Evolutionary conservation across 1,284 basidiomycete genomes (phyloP).

Genomic region (Agroathelia rolfsii): DNA sequence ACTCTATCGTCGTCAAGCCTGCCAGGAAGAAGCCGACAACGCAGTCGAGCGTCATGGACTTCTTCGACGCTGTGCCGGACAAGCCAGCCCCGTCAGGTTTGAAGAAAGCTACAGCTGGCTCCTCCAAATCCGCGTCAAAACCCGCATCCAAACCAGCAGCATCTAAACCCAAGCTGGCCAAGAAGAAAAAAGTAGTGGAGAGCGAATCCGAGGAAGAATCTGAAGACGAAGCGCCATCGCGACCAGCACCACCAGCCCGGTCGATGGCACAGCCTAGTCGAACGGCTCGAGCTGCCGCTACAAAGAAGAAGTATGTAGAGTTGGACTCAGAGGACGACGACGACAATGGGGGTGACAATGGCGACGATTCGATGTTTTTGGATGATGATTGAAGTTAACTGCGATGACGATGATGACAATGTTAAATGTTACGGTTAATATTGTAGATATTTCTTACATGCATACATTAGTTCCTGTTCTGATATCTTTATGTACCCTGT

Average conservation of each 20-base stretch:
- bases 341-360: constrained; percentile 12
- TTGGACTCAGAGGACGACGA: constrained; percentile 36
- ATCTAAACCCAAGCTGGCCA: constrained; percentile 29
- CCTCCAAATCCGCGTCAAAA: constrained; percentile 42
- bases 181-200: constrained; percentile 26
- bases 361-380: constrained; percentile 15
- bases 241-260: constrained; percentile 8
- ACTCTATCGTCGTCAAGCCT: constrained; percentile 31
- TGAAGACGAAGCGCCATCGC: constrained; percentile 13
- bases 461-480: too few species aligned
- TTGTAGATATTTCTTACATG: too few species aligned
- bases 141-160: constrained; percentile 36
- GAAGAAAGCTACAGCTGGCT: constrained; percentile 23
- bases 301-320: constrained; percentile 41
- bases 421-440: too few species aligned
- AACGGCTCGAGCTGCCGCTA: constrained; percentile 24
- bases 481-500: too few species aligned
- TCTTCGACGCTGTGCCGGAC: constrained; percentile 44
- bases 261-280: constrained; percentile 21
- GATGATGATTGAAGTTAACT: constrained; percentile 12
- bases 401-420: too few species aligned
- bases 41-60: constrained; percentile 44
- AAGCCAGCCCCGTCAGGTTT: constrained; percentile 20
- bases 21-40: constrained; percentile 35
- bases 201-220: constrained; percentile 22